Evolutionary conservation across 768 basidiomycete species (phyloP), one percentile per base, ranked within the genome.

Genomic region (Termitomyces sp.): DNA sequence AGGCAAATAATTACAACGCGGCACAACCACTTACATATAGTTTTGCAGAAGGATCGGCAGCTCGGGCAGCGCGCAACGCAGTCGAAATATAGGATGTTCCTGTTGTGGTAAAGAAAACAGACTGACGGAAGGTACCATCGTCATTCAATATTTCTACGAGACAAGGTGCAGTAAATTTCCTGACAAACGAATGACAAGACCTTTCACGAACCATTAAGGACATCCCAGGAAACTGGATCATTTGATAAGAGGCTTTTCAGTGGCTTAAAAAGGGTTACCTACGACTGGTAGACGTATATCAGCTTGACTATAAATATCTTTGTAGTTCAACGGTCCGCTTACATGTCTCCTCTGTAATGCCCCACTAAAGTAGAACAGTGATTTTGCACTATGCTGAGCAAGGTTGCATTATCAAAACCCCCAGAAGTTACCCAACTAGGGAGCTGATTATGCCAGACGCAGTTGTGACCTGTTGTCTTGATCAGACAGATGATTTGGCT

Each of bases 281-380:
- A 54, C 52, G 40, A 30, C 52, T 54, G 13, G 40, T n/a, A 43
- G n/a, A 32, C 10, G 13, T 30, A 54, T 20, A 43, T 41, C 3
- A 54, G n/a, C 52, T 2, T 6, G 8, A 40, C 28, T 28, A 10
- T 26, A 2, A n/a, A 18, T 1, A 41, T 18, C 5, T 5, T 10
- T 26, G 18, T 18, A 7, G 38, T 18, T 32, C 16, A 8, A 28
- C 35, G 4, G 28, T 35, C 32, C 1, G 7, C 30, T 66, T 71
- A 84, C 77, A 82, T 72, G 67, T 82, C 65, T 26, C 84, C 84
- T 63, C 74, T 77, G 67, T 80, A 86, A 58, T 80, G 82, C 7
- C 72, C 69, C n/a, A 83, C 80, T 20, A 82, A 68, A 5, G 79
- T 81, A 33, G 71, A 66, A 59, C 79, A 78, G 64, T 85, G 83